Base-by-base conservation (phyloP, 106 monocot species). In the Acorus calamus region DNA sequence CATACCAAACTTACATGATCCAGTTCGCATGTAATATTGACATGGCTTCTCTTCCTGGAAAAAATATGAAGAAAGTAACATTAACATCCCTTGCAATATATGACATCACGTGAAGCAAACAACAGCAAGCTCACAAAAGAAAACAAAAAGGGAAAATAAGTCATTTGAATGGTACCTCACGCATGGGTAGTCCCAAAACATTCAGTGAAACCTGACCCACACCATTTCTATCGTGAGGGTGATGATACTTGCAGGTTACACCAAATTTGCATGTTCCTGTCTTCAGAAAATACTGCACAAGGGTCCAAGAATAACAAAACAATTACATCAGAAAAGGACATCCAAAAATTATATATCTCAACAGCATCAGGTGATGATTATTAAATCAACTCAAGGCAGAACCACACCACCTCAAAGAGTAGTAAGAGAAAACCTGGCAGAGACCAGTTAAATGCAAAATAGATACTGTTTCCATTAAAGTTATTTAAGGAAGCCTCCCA, bases 181-280 rank as follows among this genome's bases (percentile, higher is more conserved):
- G 82, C 69, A 93, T 80, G 52, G 92, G 92, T 11, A 93, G 66
- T 49, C 92, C 92, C 44, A 80, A 66, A 67, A 75, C 64, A 50
- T 93, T 93, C 56, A 85, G 48, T 47, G 65, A 52, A 48, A 76
- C 59, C 5, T 85, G 72, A 50, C 54, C 77, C 44, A 68, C 76
- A 54, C 80, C 67, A 46, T 55, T 64, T 52, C 74, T 83, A 9
- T 85, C 88, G 59, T 70, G 73, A 54, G 92, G 85, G 77, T 93
- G 92, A 80, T 93, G 73, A 69, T 93, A 93, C 78, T 88, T 93
- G 69, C 88, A 88, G 61, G 88, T 78, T 55, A 69, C 61, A 49
- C 88, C 92, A 74, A 71, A 93, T 65, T 81, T 88, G 71, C 92
- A 93, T 42, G 83, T 85, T 47, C 92, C 80, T 47, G 92, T 85